Evolutionary conservation across 2,329 filamentous ascomycete genomes (phyloP).

Genomic region (Colletotrichum liaoningense): DNA sequence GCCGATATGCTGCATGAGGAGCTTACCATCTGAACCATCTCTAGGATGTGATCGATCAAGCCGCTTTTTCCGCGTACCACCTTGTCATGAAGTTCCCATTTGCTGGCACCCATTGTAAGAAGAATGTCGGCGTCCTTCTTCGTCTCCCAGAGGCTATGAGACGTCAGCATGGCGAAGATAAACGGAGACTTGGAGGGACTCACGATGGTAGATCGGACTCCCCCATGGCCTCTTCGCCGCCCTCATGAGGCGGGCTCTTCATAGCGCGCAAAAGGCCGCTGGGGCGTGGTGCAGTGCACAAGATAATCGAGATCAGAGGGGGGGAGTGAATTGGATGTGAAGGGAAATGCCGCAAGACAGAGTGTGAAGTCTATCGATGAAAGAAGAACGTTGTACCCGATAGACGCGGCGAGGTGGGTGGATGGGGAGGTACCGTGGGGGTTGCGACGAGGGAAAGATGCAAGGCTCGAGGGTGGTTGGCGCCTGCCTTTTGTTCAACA

Average conservation of each 20-base stretch:
- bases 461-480: not conserved
- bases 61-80: slow-evolving; percentile 6
- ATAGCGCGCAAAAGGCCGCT: no score
- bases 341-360: no score
- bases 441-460: not conserved
- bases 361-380: not conserved
- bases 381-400: not conserved
- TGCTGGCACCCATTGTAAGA: not conserved
- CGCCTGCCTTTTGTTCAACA: not conserved
- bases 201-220: not conserved
- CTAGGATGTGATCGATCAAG: not conserved
- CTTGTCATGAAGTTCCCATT: slow-evolving; percentile 16
- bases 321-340: no score
- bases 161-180: not conserved
- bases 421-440: not conserved
- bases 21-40: not conserved
- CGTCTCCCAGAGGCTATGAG: slow-evolving; percentile 8
- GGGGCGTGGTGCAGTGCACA: not conserved
- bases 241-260: no score
- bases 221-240: not conserved
- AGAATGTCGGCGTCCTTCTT: not conserved
- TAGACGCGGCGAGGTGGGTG: not conserved
- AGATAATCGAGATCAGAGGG: no score
- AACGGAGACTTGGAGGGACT: not conserved
- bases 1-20: no score